These are phyloP conservation scores for Flagelloscypha sp. DNA, from an alignment of 768 basidiomycete species.

Conservation along the genomic window DNA sequence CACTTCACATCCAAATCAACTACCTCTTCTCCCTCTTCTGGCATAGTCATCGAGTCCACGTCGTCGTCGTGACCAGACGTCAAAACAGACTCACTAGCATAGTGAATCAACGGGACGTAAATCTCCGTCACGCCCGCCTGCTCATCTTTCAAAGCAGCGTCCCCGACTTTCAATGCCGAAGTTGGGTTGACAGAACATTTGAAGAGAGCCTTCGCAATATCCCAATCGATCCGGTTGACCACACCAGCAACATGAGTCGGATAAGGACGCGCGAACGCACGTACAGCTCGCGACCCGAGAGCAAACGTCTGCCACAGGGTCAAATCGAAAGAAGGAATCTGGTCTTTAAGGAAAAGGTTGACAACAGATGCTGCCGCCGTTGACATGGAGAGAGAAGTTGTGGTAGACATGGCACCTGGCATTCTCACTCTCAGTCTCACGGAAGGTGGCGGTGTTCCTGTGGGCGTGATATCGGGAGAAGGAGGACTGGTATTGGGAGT, in stretches of 20 bases:
- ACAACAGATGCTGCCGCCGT: no score
- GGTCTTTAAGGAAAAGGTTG: constrained; percentile 29
- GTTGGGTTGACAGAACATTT: constrained; percentile 58
- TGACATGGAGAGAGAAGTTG: no score
- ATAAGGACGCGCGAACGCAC: constrained; percentile 82
- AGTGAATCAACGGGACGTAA: constrained; percentile 87
- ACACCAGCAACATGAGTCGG: constrained; percentile 68
- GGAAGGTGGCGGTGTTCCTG: no score
- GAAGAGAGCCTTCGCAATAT: constrained; percentile 64
- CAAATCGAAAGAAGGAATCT: no score
- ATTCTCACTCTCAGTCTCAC: no score
- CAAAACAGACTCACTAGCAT: constrained; percentile 30
- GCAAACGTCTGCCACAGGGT: no score
- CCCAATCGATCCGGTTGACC: constrained; percentile 61
- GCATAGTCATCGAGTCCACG: constrained; percentile 4
- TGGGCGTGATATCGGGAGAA: no score
- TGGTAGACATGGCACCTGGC: no score
- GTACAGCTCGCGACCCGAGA: constrained; percentile 79
- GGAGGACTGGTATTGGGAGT: no score
- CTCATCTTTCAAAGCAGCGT: constrained; percentile 15
- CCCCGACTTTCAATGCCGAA: constrained; percentile 40
- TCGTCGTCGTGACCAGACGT: constrained; percentile 2
- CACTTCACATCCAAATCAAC: constrained; percentile 39
- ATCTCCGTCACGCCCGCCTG: constrained; percentile 72
- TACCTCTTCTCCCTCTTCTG: constrained; percentile 15